A percentile compares a stretch with the other conserved stretches of the same genome.
phyloP scores from a whole-genome alignment of 2,329 filamentous ascomycete species.

The Aureobasidium lini region DNA sequence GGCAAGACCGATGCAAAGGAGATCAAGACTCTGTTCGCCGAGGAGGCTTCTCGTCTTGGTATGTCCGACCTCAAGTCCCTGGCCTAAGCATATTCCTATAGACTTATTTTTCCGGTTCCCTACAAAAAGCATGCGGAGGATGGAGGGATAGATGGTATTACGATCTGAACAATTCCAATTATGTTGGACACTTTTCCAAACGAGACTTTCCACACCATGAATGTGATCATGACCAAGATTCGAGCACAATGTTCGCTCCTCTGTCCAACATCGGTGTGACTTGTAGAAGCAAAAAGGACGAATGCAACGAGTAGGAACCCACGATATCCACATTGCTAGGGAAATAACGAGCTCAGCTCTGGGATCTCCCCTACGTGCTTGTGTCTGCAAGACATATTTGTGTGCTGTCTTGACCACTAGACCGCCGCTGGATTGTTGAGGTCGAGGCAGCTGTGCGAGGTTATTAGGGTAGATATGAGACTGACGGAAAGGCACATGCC shows the following conservation, averaged over 20 bases:
- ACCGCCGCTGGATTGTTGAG: background rate
- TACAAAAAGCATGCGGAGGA: background rate
- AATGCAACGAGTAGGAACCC: background rate
- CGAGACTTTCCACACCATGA: background rate
- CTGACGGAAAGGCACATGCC: too few species aligned
- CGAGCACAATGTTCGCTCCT: too few species aligned
- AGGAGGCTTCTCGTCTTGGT: conserved; percentile 70
- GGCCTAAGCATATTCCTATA: conserved; percentile 1
- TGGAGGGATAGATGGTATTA: background rate
- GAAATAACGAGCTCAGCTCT: background rate
- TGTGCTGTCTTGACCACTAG: background rate
- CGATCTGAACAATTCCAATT: background rate
- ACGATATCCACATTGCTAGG: background rate
- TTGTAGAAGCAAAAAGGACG: background rate
- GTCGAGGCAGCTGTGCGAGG: background rate
- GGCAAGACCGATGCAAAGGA: conserved; percentile 69
- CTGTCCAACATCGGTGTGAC: too few species aligned
- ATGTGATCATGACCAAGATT: too few species aligned
- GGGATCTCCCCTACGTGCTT: background rate
- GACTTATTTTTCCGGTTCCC: background rate
- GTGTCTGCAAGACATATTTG: background rate
- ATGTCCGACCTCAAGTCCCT: conserved; percentile 64
- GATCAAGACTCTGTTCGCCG: conserved; percentile 77
- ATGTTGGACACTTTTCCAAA: background rate
- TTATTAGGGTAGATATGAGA: background rate